Conservation (phyloP, 306 rosid species). For the Rosa persica region DNA sequence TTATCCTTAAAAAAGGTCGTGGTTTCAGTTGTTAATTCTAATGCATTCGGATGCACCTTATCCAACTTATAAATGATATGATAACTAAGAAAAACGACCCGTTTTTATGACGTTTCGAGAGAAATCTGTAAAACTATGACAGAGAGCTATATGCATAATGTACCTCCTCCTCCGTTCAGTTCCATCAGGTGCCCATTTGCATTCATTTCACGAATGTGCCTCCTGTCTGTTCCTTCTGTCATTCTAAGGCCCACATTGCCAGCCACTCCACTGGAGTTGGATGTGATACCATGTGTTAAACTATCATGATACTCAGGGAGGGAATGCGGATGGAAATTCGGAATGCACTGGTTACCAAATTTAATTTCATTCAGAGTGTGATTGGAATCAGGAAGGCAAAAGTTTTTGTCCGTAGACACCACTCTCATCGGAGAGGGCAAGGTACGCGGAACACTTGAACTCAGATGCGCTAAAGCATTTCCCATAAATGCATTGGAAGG, state of each 20-base stretch:
- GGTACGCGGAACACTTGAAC: slow-evolving; percentile 49
- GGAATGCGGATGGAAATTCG: slow-evolving; percentile 65
- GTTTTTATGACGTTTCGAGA: not conserved
- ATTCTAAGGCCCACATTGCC: slow-evolving; percentile 49
- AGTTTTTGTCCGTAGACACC: slow-evolving; percentile 38
- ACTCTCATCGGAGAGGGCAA: slow-evolving; percentile 41
- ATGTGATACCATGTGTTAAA: slow-evolving; percentile 52
- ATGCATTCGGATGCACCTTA: not conserved
- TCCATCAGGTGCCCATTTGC: slow-evolving; percentile 53
- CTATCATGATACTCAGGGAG: slow-evolving; percentile 65
- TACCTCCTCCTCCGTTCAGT: slow-evolving; percentile 68
- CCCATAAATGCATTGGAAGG: slow-evolving; percentile 43
- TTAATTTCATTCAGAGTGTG: slow-evolving; percentile 46
- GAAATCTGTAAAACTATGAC: not conserved
- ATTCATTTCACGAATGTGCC: slow-evolving; percentile 47
- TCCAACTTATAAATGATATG: not conserved
- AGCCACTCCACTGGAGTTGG: slow-evolving; percentile 41
- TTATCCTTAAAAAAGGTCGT: not conserved
- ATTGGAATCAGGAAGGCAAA: slow-evolving; percentile 41
- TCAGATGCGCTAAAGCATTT: slow-evolving; percentile 39
- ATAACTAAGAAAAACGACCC: not conserved
- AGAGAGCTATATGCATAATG: slow-evolving; percentile 21
- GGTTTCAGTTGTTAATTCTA: not conserved
- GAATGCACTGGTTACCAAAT: slow-evolving; percentile 39
- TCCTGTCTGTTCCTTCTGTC: slow-evolving; percentile 49